Conservation (phyloP, 83 land plant genomes). For the Larix sibirica region DNA sequence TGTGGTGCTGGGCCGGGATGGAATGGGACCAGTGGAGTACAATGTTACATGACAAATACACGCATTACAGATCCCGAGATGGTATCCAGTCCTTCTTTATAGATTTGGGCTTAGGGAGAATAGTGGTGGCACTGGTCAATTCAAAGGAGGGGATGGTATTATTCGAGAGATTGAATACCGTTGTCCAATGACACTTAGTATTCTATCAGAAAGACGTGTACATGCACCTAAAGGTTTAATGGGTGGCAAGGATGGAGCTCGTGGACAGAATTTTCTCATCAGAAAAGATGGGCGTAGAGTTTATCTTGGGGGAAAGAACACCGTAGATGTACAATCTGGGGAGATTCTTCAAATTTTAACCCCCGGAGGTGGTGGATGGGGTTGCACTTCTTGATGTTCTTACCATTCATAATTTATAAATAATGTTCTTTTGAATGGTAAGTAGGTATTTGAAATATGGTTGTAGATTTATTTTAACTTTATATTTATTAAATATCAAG, state of each 20-base stretch:
- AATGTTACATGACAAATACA: slow-evolving; percentile 99
- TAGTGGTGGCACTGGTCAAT: slow-evolving; percentile 90
- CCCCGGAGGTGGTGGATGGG: slow-evolving; percentile 99
- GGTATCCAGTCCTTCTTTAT: slow-evolving; percentile 85
- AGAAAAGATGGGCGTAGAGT: slow-evolving; percentile 71
- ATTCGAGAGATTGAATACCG: slow-evolving; percentile 90
- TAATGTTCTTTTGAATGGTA: too few relatives aligned
- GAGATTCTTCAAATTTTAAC: slow-evolving; percentile 87
- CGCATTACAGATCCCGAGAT: slow-evolving; percentile 99
- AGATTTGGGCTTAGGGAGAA: slow-evolving; percentile 78
- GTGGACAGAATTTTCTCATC: slow-evolving; percentile 81
- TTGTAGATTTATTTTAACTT: too few relatives aligned
- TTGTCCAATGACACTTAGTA: slow-evolving; percentile 89
- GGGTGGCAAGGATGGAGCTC: slow-evolving; percentile 83
- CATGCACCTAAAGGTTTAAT: slow-evolving; percentile 91
- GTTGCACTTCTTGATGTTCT: slow-evolving; percentile 15
- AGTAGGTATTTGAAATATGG: too few relatives aligned
- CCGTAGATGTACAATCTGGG: slow-evolving; percentile 74
- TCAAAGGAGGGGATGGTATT: slow-evolving; percentile 92
- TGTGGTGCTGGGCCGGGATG: slow-evolving; percentile 97
- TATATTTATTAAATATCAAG: too few relatives aligned
- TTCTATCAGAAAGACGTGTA: slow-evolving; percentile 93
- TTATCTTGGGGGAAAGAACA: slow-evolving; percentile 95
- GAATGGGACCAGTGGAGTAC: slow-evolving; percentile 97
- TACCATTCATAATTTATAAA: too few relatives aligned